Evolutionary conservation across 352 stramenopile species (phyloP).

Genomic region (Phytophthora parvispora): DNA sequence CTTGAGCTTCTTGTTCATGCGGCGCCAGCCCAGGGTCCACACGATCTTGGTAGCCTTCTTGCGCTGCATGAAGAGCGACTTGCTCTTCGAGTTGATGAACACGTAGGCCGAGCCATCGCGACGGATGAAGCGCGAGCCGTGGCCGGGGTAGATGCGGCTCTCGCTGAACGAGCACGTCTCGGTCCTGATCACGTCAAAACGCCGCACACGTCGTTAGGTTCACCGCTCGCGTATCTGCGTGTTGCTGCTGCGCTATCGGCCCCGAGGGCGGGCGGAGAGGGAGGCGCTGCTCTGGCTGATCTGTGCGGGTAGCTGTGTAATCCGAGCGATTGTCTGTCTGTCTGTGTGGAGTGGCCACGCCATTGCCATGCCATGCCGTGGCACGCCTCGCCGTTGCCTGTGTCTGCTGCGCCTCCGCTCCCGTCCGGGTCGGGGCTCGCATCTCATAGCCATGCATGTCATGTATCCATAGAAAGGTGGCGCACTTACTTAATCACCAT

Average conservation of each 20-base stretch:
- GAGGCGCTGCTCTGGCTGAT: conserved; percentile 13
- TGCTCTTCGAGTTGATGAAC: conserved; percentile 98
- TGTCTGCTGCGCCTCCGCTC: not conserved
- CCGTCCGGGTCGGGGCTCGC: no score
- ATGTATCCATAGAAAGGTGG: conserved; percentile 2
- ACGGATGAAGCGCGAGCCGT: conserved; percentile 99
- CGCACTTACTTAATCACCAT: conserved; percentile 93
- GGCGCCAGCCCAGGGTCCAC: conserved; percentile 98
- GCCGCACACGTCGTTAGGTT: conserved; percentile 27
- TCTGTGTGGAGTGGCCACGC: no score
- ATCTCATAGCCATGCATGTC: not conserved
- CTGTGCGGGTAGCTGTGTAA: no score
- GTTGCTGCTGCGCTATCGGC: not conserved
- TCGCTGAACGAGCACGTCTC: conserved; percentile 94
- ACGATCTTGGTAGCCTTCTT: conserved; percentile 99
- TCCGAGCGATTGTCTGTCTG: no score
- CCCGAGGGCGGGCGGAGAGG: conserved; percentile 2
- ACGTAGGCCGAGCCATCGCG: conserved; percentile 97
- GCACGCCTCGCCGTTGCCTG: no score
- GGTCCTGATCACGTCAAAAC: conserved; percentile 68
- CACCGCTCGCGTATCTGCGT: conserved; percentile 1
- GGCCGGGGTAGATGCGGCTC: conserved; percentile 98
- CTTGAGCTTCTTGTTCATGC: conserved; percentile 99
- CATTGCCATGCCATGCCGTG: no score
- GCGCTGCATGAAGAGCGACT: conserved; percentile 98